Base-by-base conservation (phyloP, 257 asterid species). In the Buddleja alternifolia region DNA sequence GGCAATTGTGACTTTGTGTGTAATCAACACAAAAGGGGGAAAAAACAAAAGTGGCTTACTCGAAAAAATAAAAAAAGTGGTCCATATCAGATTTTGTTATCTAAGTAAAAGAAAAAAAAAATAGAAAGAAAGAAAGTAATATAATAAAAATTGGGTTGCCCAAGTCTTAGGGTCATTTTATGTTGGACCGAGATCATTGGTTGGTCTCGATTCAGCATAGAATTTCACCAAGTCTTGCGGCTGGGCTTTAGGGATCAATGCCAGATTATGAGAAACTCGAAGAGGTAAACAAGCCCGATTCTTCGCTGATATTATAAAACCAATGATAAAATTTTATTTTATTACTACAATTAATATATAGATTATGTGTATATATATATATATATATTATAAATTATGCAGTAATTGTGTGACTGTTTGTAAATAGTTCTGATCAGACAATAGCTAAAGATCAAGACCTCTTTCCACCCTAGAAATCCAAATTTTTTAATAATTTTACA, bases 261-360 rank as follows among this genome's bases (percentile, higher is more conserved):
- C 59, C 81, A 79, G 73, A 29, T 58, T 55, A 64, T 70, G 76
- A 51, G 76, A 78, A 81, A 82, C 80, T 83, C 88, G 95, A 88
- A 72, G 95, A 85, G 97, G 60, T 82, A 88, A 86, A 90, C 83
- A 82, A 78, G 96, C 86, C 96, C 80, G 87, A 88, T 80, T 90
- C 84, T 76, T 78, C 92, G 97, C 92, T 74, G 95, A 76, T 78
- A 63, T 75, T 62, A 79, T 78, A 74, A 85, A 69, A 77, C 76
- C 90, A 72, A 83, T 85, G 82, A 17, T 1, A 54, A 8, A 9
- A 10, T 34, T 40, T 50, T 40, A 62, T n/a, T n/a, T n/a, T n/a
- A n/a, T n/a, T n/a, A n/a, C n/a, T n/a, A n/a, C n/a, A n/a, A n/a
- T n/a, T n/a, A n/a, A n/a, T n/a, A n/a, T n/a, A n/a, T n/a, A n/a